These are phyloP conservation scores for Penicillium crustosum DNA, from an alignment of 2,329 filamentous ascomycete genomes.

Conservation along the genomic window DNA sequence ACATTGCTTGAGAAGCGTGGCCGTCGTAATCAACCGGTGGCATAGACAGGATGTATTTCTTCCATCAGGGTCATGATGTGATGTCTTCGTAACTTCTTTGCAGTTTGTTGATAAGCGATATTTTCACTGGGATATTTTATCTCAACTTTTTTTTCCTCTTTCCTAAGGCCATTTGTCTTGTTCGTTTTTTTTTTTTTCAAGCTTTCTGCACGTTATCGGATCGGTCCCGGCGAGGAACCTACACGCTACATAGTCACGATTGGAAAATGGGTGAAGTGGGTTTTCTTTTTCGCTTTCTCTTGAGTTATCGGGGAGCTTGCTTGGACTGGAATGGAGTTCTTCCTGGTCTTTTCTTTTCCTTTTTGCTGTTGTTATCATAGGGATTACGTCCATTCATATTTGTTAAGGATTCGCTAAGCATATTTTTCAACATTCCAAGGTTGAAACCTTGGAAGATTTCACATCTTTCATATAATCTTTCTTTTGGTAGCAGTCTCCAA, in stretches of 20 bases:
- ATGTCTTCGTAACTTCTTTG: slow-evolving; percentile 10
- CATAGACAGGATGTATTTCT: slow-evolving; percentile 15
- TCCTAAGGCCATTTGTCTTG: not conserved
- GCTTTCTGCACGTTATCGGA: slow-evolving; percentile 7
- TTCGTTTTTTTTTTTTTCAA: not conserved
- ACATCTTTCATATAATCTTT: not conserved
- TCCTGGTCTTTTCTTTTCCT: slow-evolving; percentile 3
- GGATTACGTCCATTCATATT: not conserved
- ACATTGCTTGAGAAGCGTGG: slow-evolving; percentile 76
- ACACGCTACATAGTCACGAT: slow-evolving; percentile 12
- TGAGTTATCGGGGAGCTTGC: slow-evolving; percentile 12
- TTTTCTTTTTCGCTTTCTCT: slow-evolving; percentile 12
- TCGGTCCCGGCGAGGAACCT: slow-evolving; percentile 8
- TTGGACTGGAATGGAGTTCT: slow-evolving; percentile 23
- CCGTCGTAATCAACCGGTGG: slow-evolving; percentile 40
- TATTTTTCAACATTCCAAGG: not conserved
- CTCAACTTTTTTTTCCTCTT: not conserved
- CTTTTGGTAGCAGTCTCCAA: not conserved
- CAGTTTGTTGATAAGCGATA: slow-evolving; percentile 16
- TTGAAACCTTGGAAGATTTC: not conserved
- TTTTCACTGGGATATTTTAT: slow-evolving; percentile 10
- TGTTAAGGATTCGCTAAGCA: not conserved
- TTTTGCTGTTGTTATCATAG: slow-evolving; percentile 1
- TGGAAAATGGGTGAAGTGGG: slow-evolving; percentile 6
- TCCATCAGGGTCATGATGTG: slow-evolving; percentile 1